These are phyloP conservation scores for Cornus suecica DNA, from an alignment of 148 eudicot genomes.

Conservation along the genomic window DNA sequence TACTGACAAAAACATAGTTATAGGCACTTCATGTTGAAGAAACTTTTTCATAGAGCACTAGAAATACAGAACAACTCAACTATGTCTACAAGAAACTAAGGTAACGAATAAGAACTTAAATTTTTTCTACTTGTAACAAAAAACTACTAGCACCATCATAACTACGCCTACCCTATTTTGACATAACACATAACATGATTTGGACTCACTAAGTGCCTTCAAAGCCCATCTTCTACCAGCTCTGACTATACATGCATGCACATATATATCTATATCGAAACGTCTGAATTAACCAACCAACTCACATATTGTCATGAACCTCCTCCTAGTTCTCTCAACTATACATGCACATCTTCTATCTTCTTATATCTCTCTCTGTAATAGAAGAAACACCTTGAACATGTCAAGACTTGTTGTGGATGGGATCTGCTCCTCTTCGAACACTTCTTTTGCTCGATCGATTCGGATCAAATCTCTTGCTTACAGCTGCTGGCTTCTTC, in stretches of 20 bases:
- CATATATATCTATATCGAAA: constrained; percentile 8
- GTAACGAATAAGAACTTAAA: constrained; percentile 1
- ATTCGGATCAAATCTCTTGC: constrained; percentile 33
- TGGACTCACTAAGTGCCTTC: constrained; percentile 9
- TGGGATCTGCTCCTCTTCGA: constrained; percentile 74
- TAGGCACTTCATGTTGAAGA: background rate
- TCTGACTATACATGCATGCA: constrained; percentile 13
- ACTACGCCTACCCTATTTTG: background rate
- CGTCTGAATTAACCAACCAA: background rate
- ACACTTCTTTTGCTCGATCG: constrained; percentile 60
- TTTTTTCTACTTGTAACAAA: background rate
- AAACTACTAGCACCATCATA: constrained; percentile 3
- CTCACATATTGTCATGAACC: background rate
- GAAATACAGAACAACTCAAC: constrained; percentile 9
- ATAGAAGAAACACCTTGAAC: constrained; percentile 7
- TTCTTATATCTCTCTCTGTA: constrained; percentile 2
- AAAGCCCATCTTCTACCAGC: background rate
- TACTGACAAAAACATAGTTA: background rate
- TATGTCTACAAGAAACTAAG: background rate
- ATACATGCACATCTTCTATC: no score
- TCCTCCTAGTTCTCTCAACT: background rate
- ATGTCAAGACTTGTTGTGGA: constrained; percentile 61
- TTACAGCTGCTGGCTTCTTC: constrained; percentile 26
- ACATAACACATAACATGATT: background rate
- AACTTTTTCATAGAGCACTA: background rate